A percentile compares a stretch with the other conserved stretches of the same genome.
Evolutionary conservation across 192 early-diverging fungal species (phyloP).

Genomic region (Linnemannia hyalina): DNA sequence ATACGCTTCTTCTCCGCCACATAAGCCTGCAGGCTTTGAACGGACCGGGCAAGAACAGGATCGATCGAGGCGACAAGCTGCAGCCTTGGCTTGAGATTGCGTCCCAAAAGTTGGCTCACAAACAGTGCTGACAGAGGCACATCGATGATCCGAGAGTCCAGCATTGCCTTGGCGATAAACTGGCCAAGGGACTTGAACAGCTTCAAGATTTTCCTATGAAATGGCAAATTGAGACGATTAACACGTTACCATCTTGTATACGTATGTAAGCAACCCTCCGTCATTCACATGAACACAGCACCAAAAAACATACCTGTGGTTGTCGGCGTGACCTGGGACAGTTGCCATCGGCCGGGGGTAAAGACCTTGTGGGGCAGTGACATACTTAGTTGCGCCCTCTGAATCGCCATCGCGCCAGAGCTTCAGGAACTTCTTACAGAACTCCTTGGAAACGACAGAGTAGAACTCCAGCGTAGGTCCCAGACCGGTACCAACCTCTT

Average conservation of each 20-base stretch:
- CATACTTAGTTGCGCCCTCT: constrained; percentile 43
- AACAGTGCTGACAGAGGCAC: constrained; percentile 83
- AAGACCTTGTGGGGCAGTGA: constrained; percentile 63
- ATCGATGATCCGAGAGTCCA: constrained; percentile 90
- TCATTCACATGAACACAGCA: neutral
- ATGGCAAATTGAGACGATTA: neutral
- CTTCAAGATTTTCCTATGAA: constrained; percentile 62
- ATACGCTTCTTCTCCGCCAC: constrained; percentile 70
- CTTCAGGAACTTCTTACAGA: constrained; percentile 68
- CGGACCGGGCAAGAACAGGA: constrained; percentile 72
- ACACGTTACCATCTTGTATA: neutral
- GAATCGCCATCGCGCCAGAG: constrained; percentile 79
- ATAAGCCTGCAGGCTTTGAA: constrained; percentile 76
- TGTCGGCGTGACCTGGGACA: constrained; percentile 35
- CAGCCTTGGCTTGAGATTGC: constrained; percentile 34
- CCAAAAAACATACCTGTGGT: constrained; percentile 59
- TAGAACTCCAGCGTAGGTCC: constrained; percentile 83
- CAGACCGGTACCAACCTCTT: constrained; percentile 93
- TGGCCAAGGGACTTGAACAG: constrained; percentile 85
- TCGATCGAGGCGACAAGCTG: constrained; percentile 70
- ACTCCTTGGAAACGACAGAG: constrained; percentile 79
- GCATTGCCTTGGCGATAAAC: constrained; percentile 89
- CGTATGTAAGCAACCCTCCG: neutral
- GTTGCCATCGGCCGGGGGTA: constrained; percentile 64
- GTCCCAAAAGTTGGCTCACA: constrained; percentile 75